A percentile compares a stretch with the other conserved stretches of the same genome.
Conservation (phyloP, 805 yeast species). For the Lachancea mirantina region DNA sequence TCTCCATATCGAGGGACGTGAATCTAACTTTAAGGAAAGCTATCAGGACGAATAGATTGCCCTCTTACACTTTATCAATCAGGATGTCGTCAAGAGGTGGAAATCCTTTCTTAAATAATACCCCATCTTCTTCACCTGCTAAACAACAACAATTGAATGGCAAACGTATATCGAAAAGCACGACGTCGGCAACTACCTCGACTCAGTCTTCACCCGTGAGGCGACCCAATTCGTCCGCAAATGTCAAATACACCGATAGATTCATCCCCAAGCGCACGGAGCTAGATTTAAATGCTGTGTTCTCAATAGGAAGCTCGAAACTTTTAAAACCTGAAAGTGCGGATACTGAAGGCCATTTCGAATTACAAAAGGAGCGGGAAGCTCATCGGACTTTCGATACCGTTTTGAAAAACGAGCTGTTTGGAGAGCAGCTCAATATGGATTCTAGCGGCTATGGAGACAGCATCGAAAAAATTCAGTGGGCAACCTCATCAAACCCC, state of each 20-base stretch:
- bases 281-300: constrained; percentile 81
- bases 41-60: too few species aligned
- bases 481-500: constrained; percentile 26
- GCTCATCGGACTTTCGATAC: constrained; percentile 84
- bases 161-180: constrained; percentile 16
- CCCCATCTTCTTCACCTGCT: constrained; percentile 29
- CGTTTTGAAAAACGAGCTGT: constrained; percentile 79
- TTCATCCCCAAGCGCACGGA: constrained; percentile 86
- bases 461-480: constrained; percentile 27
- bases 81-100: constrained; percentile 13
- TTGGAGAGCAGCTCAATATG: constrained; percentile 75
- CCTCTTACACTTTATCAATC: too few species aligned
- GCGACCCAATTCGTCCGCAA: constrained; percentile 25
- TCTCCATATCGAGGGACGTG: too few species aligned
- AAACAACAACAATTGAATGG: constrained; percentile 14
- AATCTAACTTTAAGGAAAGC: too few species aligned
- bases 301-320: constrained; percentile 31
- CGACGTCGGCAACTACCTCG: constrained; percentile 19
- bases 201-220: constrained; percentile 26
- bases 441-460: constrained; percentile 27
- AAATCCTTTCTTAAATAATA: constrained; percentile 30
- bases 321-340: constrained; percentile 22
- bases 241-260: constrained; percentile 61
- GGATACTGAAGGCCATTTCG: constrained; percentile 51
- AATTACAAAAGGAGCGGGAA: constrained; percentile 62